Evolutionary conservation across 2,329 filamentous ascomycete species (phyloP).

Genomic region (Aspergillus ustus): DNA sequence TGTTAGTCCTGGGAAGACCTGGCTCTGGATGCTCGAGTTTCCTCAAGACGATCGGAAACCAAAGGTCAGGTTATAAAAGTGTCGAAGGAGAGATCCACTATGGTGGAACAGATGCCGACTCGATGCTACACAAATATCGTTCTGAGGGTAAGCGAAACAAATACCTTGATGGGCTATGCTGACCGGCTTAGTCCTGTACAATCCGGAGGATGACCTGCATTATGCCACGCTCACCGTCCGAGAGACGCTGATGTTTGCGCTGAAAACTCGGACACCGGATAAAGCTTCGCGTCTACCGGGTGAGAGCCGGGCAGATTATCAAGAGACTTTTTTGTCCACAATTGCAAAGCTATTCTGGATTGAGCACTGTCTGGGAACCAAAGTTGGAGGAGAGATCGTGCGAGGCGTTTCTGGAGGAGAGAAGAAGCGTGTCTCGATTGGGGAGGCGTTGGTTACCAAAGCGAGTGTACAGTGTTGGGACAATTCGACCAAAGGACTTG

Average conservation of each 20-base stretch:
- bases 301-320: constrained; percentile 64
- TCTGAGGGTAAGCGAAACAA: constrained; percentile 41
- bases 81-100: constrained; percentile 62
- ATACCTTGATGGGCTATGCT: background rate
- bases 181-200: constrained; percentile 63
- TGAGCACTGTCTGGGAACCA: constrained; percentile 72
- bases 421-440: constrained; percentile 79
- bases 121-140: constrained; percentile 55
- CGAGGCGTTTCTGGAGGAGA: constrained; percentile 74
- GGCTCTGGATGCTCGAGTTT: constrained; percentile 73
- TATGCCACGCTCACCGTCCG: constrained; percentile 79
- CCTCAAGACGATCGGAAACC: constrained; percentile 78
- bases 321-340: constrained; percentile 66
- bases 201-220: constrained; percentile 77
- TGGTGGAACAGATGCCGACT: constrained; percentile 58
- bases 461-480: constrained; percentile 75
- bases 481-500: constrained; percentile 73
- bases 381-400: constrained; percentile 75
- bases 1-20: constrained; percentile 47
- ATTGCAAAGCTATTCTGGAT: constrained; percentile 75
- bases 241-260: constrained; percentile 74
- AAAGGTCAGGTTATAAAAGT: constrained; percentile 63
- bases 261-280: constrained; percentile 69
- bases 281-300: constrained; percentile 64
- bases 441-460: constrained; percentile 73